phyloP scores from a whole-genome alignment of 495 filamentous ascomycete genomes.

The Talaromyces trachyspermus region DNA sequence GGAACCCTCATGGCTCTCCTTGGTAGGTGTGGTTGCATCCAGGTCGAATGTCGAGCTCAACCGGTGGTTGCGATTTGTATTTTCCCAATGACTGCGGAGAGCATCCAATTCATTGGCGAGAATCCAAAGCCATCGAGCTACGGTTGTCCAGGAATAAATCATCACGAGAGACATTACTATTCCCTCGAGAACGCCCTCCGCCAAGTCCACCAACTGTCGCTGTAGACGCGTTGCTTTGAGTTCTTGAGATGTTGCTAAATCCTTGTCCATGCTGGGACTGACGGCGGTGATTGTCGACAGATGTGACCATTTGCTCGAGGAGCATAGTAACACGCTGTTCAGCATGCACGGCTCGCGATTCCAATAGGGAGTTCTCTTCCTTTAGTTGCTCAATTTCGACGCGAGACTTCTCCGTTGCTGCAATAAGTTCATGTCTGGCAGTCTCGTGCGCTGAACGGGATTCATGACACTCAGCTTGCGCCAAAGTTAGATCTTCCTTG shows the following conservation, averaged over 20 bases:
- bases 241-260: constrained; percentile 34
- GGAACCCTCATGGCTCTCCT: constrained; percentile 37
- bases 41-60: constrained; percentile 82
- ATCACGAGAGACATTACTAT: constrained; percentile 46
- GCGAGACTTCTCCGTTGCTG: constrained; percentile 47
- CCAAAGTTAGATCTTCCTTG: constrained; percentile 55
- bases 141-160: constrained; percentile 59
- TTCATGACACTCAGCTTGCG: constrained; percentile 61
- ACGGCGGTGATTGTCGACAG: constrained; percentile 89
- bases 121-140: constrained; percentile 82
- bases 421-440: constrained; percentile 49
- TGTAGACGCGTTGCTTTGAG: constrained; percentile 40
- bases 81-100: constrained; percentile 86
- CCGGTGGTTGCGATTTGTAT: constrained; percentile 85
- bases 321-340: constrained; percentile 89
- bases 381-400: constrained; percentile 74
- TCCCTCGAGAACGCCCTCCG: constrained; percentile 30
- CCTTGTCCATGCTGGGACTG: constrained; percentile 52
- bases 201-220: constrained; percentile 23
- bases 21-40: constrained; percentile 57
- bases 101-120: constrained; percentile 88
- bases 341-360: constrained; percentile 76
- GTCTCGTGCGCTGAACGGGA: constrained; percentile 50
- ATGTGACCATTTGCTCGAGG: constrained; percentile 86
- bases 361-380: constrained; percentile 70